Evolutionary conservation across 1,284 basidiomycete genomes (phyloP), one percentile per base, ranked within the genome.

Genomic region (Rhodotorula sp.): DNA sequence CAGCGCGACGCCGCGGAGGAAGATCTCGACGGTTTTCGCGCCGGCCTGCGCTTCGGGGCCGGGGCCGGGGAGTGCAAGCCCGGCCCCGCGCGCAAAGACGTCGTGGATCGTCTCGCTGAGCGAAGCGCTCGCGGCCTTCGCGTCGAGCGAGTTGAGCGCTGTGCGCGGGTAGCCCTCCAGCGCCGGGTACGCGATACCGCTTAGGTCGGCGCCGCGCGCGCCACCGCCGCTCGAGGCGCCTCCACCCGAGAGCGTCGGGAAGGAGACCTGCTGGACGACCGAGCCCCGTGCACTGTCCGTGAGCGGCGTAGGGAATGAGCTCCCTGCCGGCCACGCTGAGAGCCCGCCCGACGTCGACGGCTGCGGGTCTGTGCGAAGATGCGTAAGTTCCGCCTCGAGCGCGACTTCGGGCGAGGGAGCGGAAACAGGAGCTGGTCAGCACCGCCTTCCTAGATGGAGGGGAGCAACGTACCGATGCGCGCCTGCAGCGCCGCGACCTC

Each of bases 21-120:
- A 67, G 22, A 27, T 37, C 58, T 67, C 65, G 39, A 67, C 41
- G 1, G 65, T 61, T 25, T 19, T 27, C 32, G 32, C n/a, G 5
- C 36, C 46, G 2, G 15, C 25, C n/a, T 15, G 27, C 17, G 55
- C 34, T 0, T 19, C 44, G 0, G 55, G 46, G 0, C 39, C 44
- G 0, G 55, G 46, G 0, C 39, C 44, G 7, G 15, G 15, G 13
- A 12, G 27, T 0, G 34, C n/a, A 27, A 65, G 27, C 15, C 64
- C 57, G 1, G 53, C 37, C 3, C 57, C 66, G 8, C n/a, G 34
- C 41, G 64, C 34, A 39, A 67, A 67, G 27, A 46, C 57, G 15
- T 36, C n/a, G 27, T 39, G 53, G 55, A 70, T 56, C 29, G 64
- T 22, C 17, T 58, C 64, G 34, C 46, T 58, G 5, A 58, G 46